Evolutionary conservation across 2,329 filamentous ascomycete genomes (phyloP), one percentile per base, ranked within the genome.

Genomic region (Cercospora nicotianae): DNA sequence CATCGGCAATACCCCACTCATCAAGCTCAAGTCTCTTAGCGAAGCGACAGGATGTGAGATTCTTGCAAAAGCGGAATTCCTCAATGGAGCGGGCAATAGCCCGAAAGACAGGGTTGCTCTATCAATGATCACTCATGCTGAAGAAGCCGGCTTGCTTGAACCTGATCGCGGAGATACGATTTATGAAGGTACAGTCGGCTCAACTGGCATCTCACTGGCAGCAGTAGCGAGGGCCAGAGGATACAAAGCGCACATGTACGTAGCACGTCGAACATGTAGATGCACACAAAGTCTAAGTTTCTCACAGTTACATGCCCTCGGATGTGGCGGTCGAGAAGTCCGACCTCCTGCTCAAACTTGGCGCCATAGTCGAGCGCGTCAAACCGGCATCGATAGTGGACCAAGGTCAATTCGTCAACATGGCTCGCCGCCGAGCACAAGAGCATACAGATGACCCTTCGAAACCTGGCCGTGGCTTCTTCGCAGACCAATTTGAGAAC

Each of bases 151-250:
- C 2, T 83, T 94, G 18, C 81, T 99, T 57, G 86, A 85, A 0
- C 94, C 95, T 0, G 84, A 91, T 72, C 89, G 91, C 23, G 94
- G 94, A 69, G 95, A 99, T 79, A 96, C 92, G 53, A 93, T 99
- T 75, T 99, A 98, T 80, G 95, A 99, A 82, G 95, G 95, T 72
- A 99, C 95, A 1, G 94, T 97, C 16, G 95, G 95, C 68, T 96
- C 92, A 77, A 99, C 95, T 0, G 95, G 95, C 23, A 98, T 99
- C 74, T 97, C 94, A 16, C 85, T 99, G 9, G 95, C 95, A 2
- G 92, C 92, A 0, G 87, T 99, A 61, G 94, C 93, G 60, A 87
- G 94, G 73, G 94, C 95, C 23, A 87, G 89, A 79, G 95, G 95
- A 36, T 98, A 98, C 82, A 87, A 90, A 72, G 93, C 93, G 33